These are phyloP conservation scores for Cytospora piceicola DNA, from an alignment of 2,329 filamentous ascomycete species.

Conservation along the genomic window DNA sequence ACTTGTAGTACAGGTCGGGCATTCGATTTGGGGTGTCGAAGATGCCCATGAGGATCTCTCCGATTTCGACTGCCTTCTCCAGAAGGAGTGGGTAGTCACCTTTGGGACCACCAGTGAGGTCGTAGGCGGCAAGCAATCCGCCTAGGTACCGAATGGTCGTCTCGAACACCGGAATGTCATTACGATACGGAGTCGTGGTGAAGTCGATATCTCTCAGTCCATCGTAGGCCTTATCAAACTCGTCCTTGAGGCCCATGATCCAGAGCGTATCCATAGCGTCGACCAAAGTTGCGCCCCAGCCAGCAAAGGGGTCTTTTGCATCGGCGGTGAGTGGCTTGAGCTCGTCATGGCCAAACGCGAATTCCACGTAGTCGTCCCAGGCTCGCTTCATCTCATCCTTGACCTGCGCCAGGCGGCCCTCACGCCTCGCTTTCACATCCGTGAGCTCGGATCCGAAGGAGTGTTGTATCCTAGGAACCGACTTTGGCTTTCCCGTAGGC, in stretches of 20 bases:
- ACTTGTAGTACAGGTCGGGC: conserved; percentile 80
- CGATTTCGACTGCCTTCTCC: conserved; percentile 78
- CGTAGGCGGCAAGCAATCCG: conserved; percentile 82
- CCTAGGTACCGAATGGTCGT: conserved; percentile 91
- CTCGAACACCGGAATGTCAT: conserved; percentile 87
- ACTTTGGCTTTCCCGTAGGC: conserved; percentile 70
- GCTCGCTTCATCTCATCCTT: conserved; percentile 75
- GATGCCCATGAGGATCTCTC: conserved; percentile 76
- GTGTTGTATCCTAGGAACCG: conserved; percentile 78
- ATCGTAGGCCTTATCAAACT: conserved; percentile 78
- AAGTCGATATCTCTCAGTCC: conserved; percentile 80
- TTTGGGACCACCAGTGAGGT: conserved; percentile 69
- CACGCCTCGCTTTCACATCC: conserved; percentile 62
- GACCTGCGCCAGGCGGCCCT: conserved; percentile 67
- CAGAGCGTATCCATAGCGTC: conserved; percentile 83
- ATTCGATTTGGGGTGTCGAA: conserved; percentile 95
- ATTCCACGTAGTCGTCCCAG: conserved; percentile 80
- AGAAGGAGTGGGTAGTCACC: conserved; percentile 68
- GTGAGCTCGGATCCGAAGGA: conserved; percentile 69
- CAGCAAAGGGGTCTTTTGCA: conserved; percentile 81
- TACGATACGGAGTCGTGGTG: conserved; percentile 64
- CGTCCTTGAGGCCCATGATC: conserved; percentile 79
- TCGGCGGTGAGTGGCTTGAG: conserved; percentile 71
- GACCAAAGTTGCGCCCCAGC: conserved; percentile 86
- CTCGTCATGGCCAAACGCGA: conserved; percentile 88